Conservation (phyloP, 306 rosid species). For the Corylus avellana region DNA sequence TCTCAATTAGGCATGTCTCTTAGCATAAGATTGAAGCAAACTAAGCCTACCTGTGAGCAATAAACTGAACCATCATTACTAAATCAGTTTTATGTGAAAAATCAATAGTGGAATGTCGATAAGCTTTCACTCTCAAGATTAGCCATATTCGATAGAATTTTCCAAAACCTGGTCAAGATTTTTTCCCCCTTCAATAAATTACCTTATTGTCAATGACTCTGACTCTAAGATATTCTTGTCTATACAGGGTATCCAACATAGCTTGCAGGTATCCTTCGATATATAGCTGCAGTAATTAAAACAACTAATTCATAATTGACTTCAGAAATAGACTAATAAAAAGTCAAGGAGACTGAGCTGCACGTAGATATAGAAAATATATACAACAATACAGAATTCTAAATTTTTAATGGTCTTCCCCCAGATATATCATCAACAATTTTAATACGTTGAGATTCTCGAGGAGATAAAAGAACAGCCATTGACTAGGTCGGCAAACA, state of each 20-base stretch:
- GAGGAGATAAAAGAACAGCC: not conserved
- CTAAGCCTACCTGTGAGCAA: slow-evolving; percentile 6
- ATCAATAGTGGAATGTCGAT: not conserved
- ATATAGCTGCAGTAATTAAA: slow-evolving; percentile 67
- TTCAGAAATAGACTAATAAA: slow-evolving; percentile 13
- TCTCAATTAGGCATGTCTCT: slow-evolving; percentile 18
- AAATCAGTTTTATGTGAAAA: not conserved
- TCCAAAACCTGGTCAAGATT: slow-evolving; percentile 17
- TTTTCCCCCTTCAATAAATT: slow-evolving; percentile 22
- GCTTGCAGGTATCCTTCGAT: slow-evolving; percentile 99
- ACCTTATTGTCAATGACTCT: slow-evolving; percentile 88
- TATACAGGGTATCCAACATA: slow-evolving; percentile 84
- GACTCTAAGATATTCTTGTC: slow-evolving; percentile 92
- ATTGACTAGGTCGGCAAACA: not conserved
- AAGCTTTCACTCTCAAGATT: slow-evolving; percentile 10
- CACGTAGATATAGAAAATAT: not conserved
- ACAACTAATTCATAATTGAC: slow-evolving; percentile 31
- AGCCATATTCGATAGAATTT: slow-evolving; percentile 7
- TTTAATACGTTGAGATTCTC: not conserved
- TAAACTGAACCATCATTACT: slow-evolving; percentile 12
- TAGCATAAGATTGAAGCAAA: slow-evolving; percentile 9
- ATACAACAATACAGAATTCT: not conserved
- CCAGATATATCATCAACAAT: not conserved
- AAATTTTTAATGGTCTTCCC: not conserved
- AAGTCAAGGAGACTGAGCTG: slow-evolving; percentile 6